phyloP scores from a whole-genome alignment of 2,329 filamentous ascomycete species.

The Elsinoe necatrix region DNA sequence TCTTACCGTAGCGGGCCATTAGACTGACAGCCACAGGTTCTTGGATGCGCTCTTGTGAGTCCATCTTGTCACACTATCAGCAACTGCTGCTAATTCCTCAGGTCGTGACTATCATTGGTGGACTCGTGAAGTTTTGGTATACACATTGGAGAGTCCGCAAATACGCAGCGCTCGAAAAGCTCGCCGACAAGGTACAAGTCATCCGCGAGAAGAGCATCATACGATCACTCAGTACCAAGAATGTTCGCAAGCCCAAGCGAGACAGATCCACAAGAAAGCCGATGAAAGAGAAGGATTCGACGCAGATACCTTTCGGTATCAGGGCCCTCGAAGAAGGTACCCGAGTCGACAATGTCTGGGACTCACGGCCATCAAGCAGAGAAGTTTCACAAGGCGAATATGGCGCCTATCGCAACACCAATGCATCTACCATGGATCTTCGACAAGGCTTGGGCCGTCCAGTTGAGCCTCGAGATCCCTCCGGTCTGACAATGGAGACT shows the following conservation, averaged over 20 bases:
- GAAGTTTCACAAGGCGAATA: slow-evolving; percentile 30
- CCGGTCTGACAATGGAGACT: background rate
- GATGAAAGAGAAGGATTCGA: slow-evolving; percentile 26
- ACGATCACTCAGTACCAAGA: slow-evolving; percentile 17
- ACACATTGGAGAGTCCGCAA: slow-evolving; percentile 35
- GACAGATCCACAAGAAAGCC: slow-evolving; percentile 18
- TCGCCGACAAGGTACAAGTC: slow-evolving; percentile 15
- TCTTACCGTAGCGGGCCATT: background rate
- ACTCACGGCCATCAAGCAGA: slow-evolving; percentile 21
- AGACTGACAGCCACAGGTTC: slow-evolving; percentile 46
- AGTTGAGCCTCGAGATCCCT: slow-evolving; percentile 1
- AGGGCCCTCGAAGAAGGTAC: slow-evolving; percentile 76
- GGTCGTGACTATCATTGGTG: slow-evolving; percentile 58
- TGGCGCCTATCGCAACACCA: slow-evolving; percentile 24
- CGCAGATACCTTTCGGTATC: slow-evolving; percentile 75
- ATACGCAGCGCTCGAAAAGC: slow-evolving; percentile 27
- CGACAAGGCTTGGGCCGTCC: slow-evolving; percentile 16
- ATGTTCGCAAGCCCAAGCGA: slow-evolving; percentile 26
- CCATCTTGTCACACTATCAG: background rate
- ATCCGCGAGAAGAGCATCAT: slow-evolving; percentile 19
- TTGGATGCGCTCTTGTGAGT: slow-evolving; percentile 59
- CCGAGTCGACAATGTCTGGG: slow-evolving; percentile 69
- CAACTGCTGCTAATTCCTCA: slow-evolving; percentile 23
- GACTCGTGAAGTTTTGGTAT: slow-evolving; percentile 55
- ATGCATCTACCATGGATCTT: slow-evolving; percentile 19